These are phyloP conservation scores for Lodderomyces theae DNA, from an alignment of 1,139 yeast species.

Conservation along the genomic window DNA sequence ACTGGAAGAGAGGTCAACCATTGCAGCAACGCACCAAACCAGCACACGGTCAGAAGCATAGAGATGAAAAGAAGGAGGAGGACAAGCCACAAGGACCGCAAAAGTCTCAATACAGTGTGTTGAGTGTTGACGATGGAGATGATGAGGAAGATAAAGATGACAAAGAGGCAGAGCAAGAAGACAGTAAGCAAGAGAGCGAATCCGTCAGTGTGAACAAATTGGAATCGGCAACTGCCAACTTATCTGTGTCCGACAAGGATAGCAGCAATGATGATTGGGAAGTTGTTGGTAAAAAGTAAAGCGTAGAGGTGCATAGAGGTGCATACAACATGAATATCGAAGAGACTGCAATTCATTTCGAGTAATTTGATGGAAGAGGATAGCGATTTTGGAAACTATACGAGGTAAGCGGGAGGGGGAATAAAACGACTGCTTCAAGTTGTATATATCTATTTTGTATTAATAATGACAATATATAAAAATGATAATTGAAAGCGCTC, in stretches of 20 bases:
- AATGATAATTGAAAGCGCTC: not conserved
- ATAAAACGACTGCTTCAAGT: not conserved
- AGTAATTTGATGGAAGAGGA: not conserved
- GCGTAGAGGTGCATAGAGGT: conserved; percentile 7
- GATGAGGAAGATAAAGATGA: conserved; percentile 40
- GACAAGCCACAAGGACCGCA: conserved; percentile 42
- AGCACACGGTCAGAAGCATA: conserved; percentile 5
- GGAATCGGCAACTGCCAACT: conserved; percentile 44
- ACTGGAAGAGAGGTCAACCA: conserved; percentile 32
- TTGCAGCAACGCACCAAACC: conserved; percentile 23
- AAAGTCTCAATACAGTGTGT: conserved; percentile 63
- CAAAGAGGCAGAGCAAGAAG: conserved; percentile 7
- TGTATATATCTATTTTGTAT: not conserved
- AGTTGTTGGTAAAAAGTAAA: conserved; percentile 47
- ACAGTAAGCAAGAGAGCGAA: conserved; percentile 4
- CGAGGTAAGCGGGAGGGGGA: too few species aligned
- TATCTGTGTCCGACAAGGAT: conserved; percentile 27
- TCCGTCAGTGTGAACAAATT: conserved; percentile 26
- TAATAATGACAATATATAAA: conserved; percentile 1
- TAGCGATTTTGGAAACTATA: not conserved
- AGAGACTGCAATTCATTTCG: conserved; percentile 1
- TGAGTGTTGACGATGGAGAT: conserved; percentile 59
- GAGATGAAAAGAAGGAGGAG: conserved; percentile 16
- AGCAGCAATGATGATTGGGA: conserved; percentile 54
- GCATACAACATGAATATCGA: too few species aligned